Evolutionary conservation across 176 grass and related monocot genomes (phyloP).

Genomic region (Pontederia crassipes): DNA sequence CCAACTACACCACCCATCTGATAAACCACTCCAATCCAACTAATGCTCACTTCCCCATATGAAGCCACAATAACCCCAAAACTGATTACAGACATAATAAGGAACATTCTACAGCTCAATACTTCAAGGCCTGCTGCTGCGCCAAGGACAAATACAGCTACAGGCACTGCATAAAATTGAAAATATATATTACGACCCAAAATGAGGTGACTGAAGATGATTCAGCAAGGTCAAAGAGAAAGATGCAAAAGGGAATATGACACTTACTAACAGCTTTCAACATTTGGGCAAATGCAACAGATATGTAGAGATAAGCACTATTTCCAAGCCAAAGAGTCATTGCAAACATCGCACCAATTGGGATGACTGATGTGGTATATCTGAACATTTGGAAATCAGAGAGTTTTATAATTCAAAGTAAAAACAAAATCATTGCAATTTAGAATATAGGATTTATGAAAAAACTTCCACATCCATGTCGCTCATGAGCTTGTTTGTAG

Average conservation of each 20-base stretch:
- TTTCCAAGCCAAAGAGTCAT: constrained; percentile 98
- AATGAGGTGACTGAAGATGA: neutral
- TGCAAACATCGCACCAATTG: constrained; percentile 98
- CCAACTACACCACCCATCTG: constrained; percentile 96
- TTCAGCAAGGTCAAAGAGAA: neutral
- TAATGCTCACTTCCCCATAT: constrained; percentile 87
- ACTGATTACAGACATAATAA: constrained; percentile 89
- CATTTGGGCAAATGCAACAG: constrained; percentile 99
- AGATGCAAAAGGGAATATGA: neutral
- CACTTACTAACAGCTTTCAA: constrained; percentile 95
- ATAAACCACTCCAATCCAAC: constrained; percentile 90
- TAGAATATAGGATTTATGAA: no score
- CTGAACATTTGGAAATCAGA: constrained; percentile 35
- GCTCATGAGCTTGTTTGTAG: no score
- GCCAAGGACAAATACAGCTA: constrained; percentile 90
- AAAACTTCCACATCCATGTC: no score
- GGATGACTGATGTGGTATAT: constrained; percentile 89
- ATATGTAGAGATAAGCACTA: constrained; percentile 98
- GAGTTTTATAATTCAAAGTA: neutral
- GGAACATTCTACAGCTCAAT: constrained; percentile 82
- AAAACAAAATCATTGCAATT: neutral
- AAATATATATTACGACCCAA: neutral
- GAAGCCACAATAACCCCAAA: constrained; percentile 90
- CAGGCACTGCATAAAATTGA: constrained; percentile 64
- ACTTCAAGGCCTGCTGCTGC: constrained; percentile 83